Evolutionary conservation across 169 alveolate genomes (phyloP).

Genomic region (Toxoplasma gondii): DNA sequence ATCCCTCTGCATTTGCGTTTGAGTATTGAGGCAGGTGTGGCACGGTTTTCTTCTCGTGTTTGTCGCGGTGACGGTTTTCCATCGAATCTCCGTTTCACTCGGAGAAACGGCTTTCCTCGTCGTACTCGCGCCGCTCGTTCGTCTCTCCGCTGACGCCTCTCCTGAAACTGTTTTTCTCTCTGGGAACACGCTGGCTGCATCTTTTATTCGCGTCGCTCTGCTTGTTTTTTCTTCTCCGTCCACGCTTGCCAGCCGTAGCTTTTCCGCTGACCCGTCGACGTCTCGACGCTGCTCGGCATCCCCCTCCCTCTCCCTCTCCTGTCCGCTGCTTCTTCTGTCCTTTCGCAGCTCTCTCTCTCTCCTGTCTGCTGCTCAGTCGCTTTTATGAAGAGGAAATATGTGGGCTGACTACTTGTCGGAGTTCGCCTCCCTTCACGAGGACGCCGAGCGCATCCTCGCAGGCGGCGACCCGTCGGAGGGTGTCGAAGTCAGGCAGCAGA

Average conservation of each 20-base stretch:
- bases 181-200: no score
- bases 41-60: no score
- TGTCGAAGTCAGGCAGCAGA: neutral
- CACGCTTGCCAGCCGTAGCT: no score
- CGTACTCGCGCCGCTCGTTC: neutral
- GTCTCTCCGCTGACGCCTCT: neutral
- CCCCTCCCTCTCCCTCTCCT: neutral
- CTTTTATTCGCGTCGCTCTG: neutral
- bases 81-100: no score
- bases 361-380: neutral
- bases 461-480: neutral
- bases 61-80: no score
- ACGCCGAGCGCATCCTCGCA: constrained; percentile 25
- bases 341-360: neutral
- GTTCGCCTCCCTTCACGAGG: neutral
- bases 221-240: neutral
- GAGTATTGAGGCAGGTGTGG: no score
- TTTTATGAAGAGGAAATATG: neutral
- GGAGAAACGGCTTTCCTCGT: no score
- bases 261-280: no score
- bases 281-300: no score
- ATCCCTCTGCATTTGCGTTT: no score
- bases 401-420: constrained; percentile 18
- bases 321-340: neutral
- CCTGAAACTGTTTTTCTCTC: neutral